Conservation (phyloP, 257 asterid genomes). For the Lithospermum erythrorhizon region DNA sequence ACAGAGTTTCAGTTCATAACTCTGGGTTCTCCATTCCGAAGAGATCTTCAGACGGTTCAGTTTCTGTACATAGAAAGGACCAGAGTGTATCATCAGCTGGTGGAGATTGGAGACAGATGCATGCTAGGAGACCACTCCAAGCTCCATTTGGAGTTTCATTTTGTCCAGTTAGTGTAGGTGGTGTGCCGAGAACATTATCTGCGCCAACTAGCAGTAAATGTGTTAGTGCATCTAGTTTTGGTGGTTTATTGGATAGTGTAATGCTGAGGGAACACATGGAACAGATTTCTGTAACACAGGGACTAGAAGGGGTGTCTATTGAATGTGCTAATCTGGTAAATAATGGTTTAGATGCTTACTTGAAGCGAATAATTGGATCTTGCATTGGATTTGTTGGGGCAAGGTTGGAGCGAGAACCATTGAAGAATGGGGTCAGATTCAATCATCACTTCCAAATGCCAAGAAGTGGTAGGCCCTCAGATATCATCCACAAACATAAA, state of each 20-base stretch:
- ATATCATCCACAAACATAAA: slow-evolving; percentile 33
- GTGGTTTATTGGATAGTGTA: slow-evolving; percentile 50
- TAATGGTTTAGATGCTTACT: slow-evolving; percentile 60
- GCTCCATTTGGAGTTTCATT: slow-evolving; percentile 81
- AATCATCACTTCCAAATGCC: slow-evolving; percentile 50
- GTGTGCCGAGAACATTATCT: slow-evolving; percentile 45
- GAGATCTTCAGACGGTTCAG: slow-evolving; percentile 30
- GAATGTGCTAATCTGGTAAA: slow-evolving; percentile 64
- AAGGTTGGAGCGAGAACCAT: slow-evolving; percentile 35
- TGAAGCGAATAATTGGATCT: slow-evolving; percentile 59
- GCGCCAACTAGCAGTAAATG: slow-evolving; percentile 32
- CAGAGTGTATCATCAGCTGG: slow-evolving; percentile 22
- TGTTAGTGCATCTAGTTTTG: slow-evolving; percentile 28
- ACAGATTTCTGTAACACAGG: slow-evolving; percentile 55
- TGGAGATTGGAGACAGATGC: slow-evolving; percentile 30
- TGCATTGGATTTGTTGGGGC: slow-evolving; percentile 49
- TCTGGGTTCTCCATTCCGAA: slow-evolving; percentile 23
- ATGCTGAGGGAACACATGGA: slow-evolving; percentile 60
- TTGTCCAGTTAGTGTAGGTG: slow-evolving; percentile 59
- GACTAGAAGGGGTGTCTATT: slow-evolving; percentile 63
- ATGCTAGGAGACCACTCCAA: slow-evolving; percentile 46
- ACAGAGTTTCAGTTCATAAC: slow-evolving; percentile 17
- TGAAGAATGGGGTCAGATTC: slow-evolving; percentile 48
- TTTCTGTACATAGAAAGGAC: slow-evolving; percentile 35
- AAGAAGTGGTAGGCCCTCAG: slow-evolving; percentile 33